A percentile compares a stretch with the other conserved stretches of the same genome.
phyloP scores from a whole-genome alignment of 108 stramenopile genomes.

The Schizochytrium sp. region DNA sequence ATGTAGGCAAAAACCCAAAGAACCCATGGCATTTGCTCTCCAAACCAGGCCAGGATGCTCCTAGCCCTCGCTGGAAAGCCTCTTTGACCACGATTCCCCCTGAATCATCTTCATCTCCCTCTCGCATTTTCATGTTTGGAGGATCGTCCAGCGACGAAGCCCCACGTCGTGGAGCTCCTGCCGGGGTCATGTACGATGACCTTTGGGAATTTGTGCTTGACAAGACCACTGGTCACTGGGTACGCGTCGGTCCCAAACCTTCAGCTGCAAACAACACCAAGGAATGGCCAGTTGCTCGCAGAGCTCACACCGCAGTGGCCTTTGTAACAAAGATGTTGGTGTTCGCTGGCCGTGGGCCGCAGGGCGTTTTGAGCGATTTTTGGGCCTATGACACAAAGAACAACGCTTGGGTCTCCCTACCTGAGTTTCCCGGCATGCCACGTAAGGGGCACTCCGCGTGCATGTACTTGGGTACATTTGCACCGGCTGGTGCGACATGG shows the following conservation, averaged over 20 bases:
- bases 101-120: not conserved
- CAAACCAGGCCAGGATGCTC: not conserved
- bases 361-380: not conserved
- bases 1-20: not conserved
- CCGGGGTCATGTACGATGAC: not conserved
- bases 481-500: not conserved
- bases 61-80: slow-evolving; percentile 4
- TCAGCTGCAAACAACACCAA: too few species aligned
- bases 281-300: not conserved
- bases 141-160: slow-evolving; percentile 39
- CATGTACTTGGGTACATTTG: not conserved
- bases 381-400: not conserved
- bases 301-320: slow-evolving; percentile 18
- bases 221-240: not conserved
- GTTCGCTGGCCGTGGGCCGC: not conserved
- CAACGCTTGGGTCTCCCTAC: not conserved
- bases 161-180: not conserved
- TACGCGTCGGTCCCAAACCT: not conserved
- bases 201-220: slow-evolving; percentile 5
- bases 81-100: not conserved
- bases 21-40: slow-evolving; percentile 31
- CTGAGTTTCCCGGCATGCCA: not conserved
- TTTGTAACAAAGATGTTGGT: not conserved
- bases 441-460: slow-evolving; percentile 54
- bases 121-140: not conserved